Conservation (phyloP, 257 asterid genomes). For the Ajuga chamaepitys region DNA sequence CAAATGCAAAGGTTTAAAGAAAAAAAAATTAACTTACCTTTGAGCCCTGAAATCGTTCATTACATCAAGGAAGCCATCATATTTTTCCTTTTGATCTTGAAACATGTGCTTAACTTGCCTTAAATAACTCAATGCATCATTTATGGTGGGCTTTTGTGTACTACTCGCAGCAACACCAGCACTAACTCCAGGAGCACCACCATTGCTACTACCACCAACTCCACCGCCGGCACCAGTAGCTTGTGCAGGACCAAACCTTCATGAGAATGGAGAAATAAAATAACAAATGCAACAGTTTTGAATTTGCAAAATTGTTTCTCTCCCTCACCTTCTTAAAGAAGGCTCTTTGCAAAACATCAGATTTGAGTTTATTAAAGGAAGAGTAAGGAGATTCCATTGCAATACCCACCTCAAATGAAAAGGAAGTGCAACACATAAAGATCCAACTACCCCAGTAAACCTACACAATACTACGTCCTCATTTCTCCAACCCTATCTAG, state of each 20-base stretch:
- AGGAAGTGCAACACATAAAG: conserved; percentile 19
- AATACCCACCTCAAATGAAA: not conserved
- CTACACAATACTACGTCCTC: conserved; percentile 19
- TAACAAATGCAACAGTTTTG: not conserved
- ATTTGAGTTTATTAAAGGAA: not conserved
- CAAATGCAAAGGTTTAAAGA: conserved; percentile 1
- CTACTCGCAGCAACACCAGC: conserved; percentile 39
- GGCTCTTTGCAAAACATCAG: not conserved
- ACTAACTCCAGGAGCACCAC: conserved; percentile 31
- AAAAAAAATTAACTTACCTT: conserved; percentile 54
- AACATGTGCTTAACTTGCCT: conserved; percentile 98
- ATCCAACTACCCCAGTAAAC: conserved; percentile 21
- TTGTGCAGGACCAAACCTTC: conserved; percentile 62
- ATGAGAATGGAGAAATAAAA: not conserved
- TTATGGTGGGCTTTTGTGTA: conserved; percentile 77
- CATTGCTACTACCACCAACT: conserved; percentile 29
- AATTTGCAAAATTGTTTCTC: conserved; percentile 8
- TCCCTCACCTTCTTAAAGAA: not conserved
- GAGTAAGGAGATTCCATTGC: not conserved
- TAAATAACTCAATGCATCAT: conserved; percentile 82
- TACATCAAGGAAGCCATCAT: conserved; percentile 90
- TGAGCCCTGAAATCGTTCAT: conserved; percentile 99
- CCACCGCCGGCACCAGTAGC: conserved; percentile 35
- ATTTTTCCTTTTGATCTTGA: conserved; percentile 85
- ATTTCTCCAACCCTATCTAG: conserved; percentile 3